A percentile compares a stretch with the other conserved stretches of the same genome.
phyloP scores from a whole-genome alignment of 345 rosid genomes.

The Xanthoceras sorbifolium region DNA sequence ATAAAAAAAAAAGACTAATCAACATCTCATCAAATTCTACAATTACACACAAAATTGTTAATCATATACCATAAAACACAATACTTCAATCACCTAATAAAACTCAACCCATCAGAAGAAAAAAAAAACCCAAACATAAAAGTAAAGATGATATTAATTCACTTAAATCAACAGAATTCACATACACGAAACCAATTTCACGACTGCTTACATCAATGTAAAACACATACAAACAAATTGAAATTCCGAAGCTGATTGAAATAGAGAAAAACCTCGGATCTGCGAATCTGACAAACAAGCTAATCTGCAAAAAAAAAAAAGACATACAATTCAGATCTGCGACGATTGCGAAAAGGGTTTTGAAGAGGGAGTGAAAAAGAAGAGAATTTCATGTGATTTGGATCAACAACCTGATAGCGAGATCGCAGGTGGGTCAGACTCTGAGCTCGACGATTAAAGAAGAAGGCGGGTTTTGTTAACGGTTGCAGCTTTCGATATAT shows the following conservation, averaged over 20 bases:
- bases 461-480: constrained; percentile 4
- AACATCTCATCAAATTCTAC: background rate
- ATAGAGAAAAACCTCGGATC: constrained; percentile 16
- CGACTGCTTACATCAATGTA: background rate
- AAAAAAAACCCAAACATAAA: background rate
- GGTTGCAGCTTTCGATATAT: background rate
- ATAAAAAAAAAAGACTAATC: background rate
- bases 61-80: background rate
- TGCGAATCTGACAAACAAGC: background rate
- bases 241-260: background rate
- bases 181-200: background rate
- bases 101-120: background rate
- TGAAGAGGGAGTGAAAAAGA: background rate
- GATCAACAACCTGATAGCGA: constrained; percentile 14
- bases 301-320: background rate
- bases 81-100: background rate
- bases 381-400: constrained; percentile 5
- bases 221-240: background rate
- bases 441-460: background rate
- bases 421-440: constrained; percentile 9
- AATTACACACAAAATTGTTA: background rate
- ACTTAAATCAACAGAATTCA: background rate
- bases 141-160: background rate
- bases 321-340: constrained; percentile 17
- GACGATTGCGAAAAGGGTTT: constrained; percentile 24